Conservation (phyloP, 805 yeast species). For the Blastobotrys attinorum region DNA sequence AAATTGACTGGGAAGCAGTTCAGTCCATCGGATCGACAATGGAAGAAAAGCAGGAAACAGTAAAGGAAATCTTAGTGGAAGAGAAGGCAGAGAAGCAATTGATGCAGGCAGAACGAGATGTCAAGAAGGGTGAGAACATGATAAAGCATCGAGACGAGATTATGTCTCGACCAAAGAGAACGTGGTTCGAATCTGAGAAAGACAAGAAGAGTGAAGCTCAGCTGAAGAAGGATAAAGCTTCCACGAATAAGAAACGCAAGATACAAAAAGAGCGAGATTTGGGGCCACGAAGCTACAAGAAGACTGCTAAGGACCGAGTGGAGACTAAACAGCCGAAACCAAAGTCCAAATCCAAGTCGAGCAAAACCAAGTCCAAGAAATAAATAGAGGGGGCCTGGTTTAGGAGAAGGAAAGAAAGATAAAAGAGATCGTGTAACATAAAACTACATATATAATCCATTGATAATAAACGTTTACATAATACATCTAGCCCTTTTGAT, state of each 20-base stretch:
- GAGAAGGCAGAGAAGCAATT: constrained; percentile 86
- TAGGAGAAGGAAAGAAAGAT: not conserved
- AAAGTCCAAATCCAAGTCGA: constrained; percentile 23
- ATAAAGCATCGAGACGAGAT: constrained; percentile 77
- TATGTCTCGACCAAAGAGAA: constrained; percentile 82
- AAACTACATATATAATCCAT: not conserved
- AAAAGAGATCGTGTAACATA: not conserved
- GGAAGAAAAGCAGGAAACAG: constrained; percentile 47
- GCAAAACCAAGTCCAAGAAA: constrained; percentile 13
- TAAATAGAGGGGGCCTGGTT: not conserved
- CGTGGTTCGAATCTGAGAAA: constrained; percentile 79
- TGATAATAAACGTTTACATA: not conserved
- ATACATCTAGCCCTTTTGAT: no score
- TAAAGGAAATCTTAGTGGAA: constrained; percentile 75
- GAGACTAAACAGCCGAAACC: constrained; percentile 33
- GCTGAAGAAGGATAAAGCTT: constrained; percentile 16
- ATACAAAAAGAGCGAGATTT: constrained; percentile 56
- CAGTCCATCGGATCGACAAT: constrained; percentile 59
- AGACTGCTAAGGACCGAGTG: constrained; percentile 67
- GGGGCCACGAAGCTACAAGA: constrained; percentile 56
- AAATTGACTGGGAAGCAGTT: constrained; percentile 82
- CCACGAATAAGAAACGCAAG: constrained; percentile 54
- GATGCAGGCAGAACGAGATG: constrained; percentile 82
- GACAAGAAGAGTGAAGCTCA: constrained; percentile 35
- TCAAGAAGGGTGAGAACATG: constrained; percentile 77